Base-by-base conservation (phyloP, 2,329 filamentous ascomycete species). In the Monosporascus ibericus region DNA sequence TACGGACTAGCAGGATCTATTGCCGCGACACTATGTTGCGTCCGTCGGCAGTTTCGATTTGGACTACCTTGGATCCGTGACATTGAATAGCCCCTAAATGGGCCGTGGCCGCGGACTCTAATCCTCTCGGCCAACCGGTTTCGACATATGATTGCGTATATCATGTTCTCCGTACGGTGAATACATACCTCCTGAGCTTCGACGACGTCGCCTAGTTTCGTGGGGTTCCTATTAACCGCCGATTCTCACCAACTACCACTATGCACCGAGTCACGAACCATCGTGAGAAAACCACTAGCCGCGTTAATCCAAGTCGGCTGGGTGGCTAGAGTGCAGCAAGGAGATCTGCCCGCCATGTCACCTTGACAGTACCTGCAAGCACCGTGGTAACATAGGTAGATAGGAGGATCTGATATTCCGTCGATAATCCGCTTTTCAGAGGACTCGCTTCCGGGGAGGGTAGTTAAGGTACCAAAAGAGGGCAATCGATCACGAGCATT, bases 321-420 rank as follows among this genome's bases (percentile, higher is more conserved):
- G 27, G 3, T 9, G 27, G 27, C 27, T 30, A 30, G 9, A 30
- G 27, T 14, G 3, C 27, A 30, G 9, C 27, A 30, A 14, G 27
- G 3, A 30, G 3, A 30, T 30, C 27, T 11, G 27, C 3, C 9
- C 27, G 9, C 27, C 27, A 30, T 30, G 27, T 9, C 27, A 5
- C 4, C 22, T 24, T 24, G 27, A 30, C 9, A 30, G 14, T 8
- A 30, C 27, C 27, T 30, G 27, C 27, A 30, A 30, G 27, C 27
- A 30, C 27, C 27, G 27, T 30, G 9, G 25, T 27, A 9, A 11
- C 27, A 27, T 27, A 27, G 27, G 9, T 14, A 62, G 67, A 56
- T 57, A 71, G 65, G 74, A 75, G 44, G 72, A 71, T 30, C 77
- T 70, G 68, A 77, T 73, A 63, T 72, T 75, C 27, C 9, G 9